Base-by-base conservation (phyloP, 73 alveolate genomes). In the Breviolum minutum region DNA sequence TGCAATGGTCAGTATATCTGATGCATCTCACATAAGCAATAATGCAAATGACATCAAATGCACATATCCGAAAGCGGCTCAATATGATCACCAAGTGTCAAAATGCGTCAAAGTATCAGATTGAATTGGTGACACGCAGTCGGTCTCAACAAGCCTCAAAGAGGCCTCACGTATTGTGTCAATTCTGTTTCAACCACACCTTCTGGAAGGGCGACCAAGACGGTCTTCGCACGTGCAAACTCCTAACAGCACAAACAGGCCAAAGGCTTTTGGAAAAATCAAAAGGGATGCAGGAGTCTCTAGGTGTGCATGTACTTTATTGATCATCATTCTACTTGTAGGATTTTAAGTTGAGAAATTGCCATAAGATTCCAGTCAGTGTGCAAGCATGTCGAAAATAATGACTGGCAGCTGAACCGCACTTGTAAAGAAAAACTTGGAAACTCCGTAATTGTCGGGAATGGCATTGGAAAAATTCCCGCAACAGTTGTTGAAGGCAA, bases 151-250 rank as follows among this genome's bases (percentile, higher is more conserved):
- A 68, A 68, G 24, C 77, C 77, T 17, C 17, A 22, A 22, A 22
- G 85, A 22, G 19, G 85, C 26, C 32, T 74, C 5, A 14, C 60
- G 5, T 40, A 74, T 11, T 74, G 17, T 16, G 85, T 17, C 48
- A 13, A 54, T 82, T 82, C 40, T n/a, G 29, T 48, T 60, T 61
- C 60, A 32, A 11, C 54, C 77, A n/a, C 30, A 32, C 95, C 95
- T 87, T 87, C 71, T 87, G 95, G 68, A 87, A 87, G 82, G 95
- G 95, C 24, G 95, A 87, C 95, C 95, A 87, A 9, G 77, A 29
- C 17, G 95, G 95, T 70, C 84, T 68, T 16, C 64, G 84, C 95
- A 87, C 22, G 19, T 87, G 95, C 48, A 63, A 83, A 63, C 79
- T 63, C 95, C 95, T 87, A 40, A 22, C 24, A 22, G n/a, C 26